phyloP scores from a whole-genome alignment of 441 rosid species.

The Erodium chrysanthum region DNA sequence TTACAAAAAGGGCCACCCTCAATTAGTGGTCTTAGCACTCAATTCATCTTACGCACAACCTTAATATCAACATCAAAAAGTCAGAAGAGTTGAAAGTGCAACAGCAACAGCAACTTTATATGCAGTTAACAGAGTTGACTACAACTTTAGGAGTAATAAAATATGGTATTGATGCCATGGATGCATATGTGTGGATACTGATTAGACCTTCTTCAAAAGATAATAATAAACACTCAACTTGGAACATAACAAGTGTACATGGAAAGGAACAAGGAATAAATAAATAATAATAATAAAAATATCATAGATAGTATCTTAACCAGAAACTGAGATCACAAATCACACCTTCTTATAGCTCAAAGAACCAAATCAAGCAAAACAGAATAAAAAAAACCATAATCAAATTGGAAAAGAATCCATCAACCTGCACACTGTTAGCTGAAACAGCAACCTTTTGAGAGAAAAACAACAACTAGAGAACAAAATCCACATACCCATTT shows the following conservation, averaged over 20 bases:
- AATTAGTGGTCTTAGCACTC: neutral
- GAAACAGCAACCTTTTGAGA: neutral
- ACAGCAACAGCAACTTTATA: neutral
- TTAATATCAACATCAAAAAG: neutral
- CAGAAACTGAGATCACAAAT: neutral
- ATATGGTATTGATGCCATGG: neutral
- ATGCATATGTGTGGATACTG: neutral
- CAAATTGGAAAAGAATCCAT: neutral
- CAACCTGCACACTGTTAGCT: neutral
- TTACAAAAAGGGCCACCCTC: neutral
- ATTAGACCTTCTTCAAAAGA: neutral
- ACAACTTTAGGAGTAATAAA: neutral
- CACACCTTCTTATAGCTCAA: neutral
- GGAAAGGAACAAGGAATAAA: too few relatives aligned
- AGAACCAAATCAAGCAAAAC: neutral
- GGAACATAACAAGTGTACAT: neutral
- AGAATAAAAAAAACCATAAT: neutral
- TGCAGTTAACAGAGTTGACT: neutral
- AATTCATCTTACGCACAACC: neutral
- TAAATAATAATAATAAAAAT: neutral
- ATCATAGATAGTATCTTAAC: constrained; percentile 1
- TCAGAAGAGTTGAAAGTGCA: neutral
- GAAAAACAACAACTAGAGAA: neutral
- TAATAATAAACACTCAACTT: neutral
- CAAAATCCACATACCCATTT: neutral